Evolutionary conservation across 2,329 filamentous ascomycete genomes (phyloP), one percentile per base, ranked within the genome.

Genomic region (Trichoderma asperellum): DNA sequence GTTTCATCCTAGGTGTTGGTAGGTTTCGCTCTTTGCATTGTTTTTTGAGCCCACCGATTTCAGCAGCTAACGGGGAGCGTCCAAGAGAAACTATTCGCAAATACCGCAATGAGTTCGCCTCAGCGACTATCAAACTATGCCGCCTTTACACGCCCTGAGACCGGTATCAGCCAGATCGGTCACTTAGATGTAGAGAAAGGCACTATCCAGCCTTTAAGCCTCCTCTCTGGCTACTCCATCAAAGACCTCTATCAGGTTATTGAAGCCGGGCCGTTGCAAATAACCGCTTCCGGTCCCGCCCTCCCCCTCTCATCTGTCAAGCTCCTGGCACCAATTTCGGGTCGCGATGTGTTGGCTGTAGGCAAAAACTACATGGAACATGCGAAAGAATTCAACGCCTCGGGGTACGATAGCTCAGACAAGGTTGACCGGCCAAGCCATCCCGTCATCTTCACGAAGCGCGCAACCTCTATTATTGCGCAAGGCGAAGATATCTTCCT

Each of bases 341-440:
- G 40, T 1, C 64, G 64, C n/a, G 64, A 67, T 59, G 64, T 59
- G 2, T 49, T 67, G 11, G 64, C 64, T 2, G 64, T 67, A 16
- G 64, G 64, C 4, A 67, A 67, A 24, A 67, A 67, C 55, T 67
- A 67, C 21, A 67, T 67, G 53, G 64, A 67, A 21, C 64, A 67
- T 7, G 64, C 64, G 10, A 67, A 67, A 6, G 64, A 59, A 40
- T 67, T 67, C 2, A 58, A 67, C 16, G 64, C 64, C 16, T 67
- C 64, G 29, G 55, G 64, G 29, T 58, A 29, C 40, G 64, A 67
- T 29, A 59, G 64, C 21, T 67, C 64, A 12, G 64, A 67, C 55
- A 67, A 67, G 40, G 64, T 58, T 24, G 64, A 59, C 12, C 56
- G 10, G 37, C 64, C 55, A 5, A 67, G 55, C 55, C 64, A 67